Evolutionary conservation across 2,329 filamentous ascomycete species (phyloP).

Genomic region (Escovopsis sp.): DNA sequence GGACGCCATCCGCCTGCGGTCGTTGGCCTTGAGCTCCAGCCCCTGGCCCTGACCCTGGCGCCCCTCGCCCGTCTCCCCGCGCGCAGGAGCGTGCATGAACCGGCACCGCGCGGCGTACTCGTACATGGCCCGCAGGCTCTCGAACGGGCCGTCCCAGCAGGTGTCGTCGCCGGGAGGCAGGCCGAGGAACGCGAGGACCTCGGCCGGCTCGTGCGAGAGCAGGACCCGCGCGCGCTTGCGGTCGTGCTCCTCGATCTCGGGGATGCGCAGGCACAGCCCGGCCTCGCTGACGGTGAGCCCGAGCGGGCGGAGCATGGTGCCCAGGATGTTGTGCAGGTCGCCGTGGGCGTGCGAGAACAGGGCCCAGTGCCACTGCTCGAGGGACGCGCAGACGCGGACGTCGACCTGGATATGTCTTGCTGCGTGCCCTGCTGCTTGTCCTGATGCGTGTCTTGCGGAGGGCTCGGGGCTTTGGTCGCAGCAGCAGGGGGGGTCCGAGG

Average conservation of each 20-base stretch:
- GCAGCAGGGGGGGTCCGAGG: too few relatives aligned
- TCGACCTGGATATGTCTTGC: slow-evolving; percentile 51
- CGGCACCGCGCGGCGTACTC: slow-evolving; percentile 43
- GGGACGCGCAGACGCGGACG: slow-evolving; percentile 36
- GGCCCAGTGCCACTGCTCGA: slow-evolving; percentile 40
- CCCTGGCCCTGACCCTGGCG: slow-evolving; percentile 14
- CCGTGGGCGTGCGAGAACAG: slow-evolving; percentile 57
- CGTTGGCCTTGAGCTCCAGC: slow-evolving; percentile 33
- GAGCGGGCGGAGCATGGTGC: slow-evolving; percentile 45
- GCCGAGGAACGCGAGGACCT: slow-evolving; percentile 48
- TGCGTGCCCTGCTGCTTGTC: neutral
- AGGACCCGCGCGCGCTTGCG: slow-evolving; percentile 42
- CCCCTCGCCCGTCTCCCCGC: too few relatives aligned
- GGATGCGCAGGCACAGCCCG: slow-evolving; percentile 50
- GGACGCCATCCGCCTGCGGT: slow-evolving; percentile 38
- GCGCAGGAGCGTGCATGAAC: slow-evolving; percentile 35
- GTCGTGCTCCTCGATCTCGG: slow-evolving; percentile 49
- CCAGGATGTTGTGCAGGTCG: slow-evolving; percentile 53
- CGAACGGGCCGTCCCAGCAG: slow-evolving; percentile 42
- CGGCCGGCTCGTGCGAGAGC: slow-evolving; percentile 40
- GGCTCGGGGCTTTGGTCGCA: too few relatives aligned
- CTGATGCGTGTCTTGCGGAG: neutral
- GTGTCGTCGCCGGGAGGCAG: slow-evolving; percentile 25
- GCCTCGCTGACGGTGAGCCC: slow-evolving; percentile 52
- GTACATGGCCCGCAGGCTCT: slow-evolving; percentile 39